A percentile compares a stretch with the other conserved stretches of the same genome.
These are phyloP conservation scores for Mycena crocata DNA, from an alignment of 768 basidiomycete genomes.

Conservation along the genomic window DNA sequence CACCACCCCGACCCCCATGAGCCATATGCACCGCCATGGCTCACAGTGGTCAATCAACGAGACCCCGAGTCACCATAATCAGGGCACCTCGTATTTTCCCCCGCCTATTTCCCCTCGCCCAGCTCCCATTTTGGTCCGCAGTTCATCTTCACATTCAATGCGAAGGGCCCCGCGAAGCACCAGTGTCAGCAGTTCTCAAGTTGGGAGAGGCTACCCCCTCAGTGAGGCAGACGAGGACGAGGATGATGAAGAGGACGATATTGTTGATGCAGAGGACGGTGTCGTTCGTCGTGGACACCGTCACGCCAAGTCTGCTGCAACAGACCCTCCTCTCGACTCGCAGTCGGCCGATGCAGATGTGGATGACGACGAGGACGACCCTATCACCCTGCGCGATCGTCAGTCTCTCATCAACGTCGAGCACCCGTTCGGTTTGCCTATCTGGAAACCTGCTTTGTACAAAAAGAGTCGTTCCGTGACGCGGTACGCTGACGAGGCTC, in stretches of 20 bases:
- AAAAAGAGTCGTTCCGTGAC: constrained; percentile 97
- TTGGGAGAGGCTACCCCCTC: constrained; percentile 61
- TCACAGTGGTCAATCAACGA: constrained; percentile 71
- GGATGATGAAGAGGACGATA: constrained; percentile 50
- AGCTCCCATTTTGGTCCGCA: constrained; percentile 58
- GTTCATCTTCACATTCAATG: constrained; percentile 63
- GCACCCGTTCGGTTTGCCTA: constrained; percentile 98
- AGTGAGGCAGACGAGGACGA: constrained; percentile 67
- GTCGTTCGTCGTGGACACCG: constrained; percentile 38
- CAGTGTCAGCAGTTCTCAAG: constrained; percentile 70
- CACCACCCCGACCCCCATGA: constrained; percentile 59
- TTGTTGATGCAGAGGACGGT: constrained; percentile 40
- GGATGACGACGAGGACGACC: constrained; percentile 72
- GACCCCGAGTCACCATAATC: constrained; percentile 72
- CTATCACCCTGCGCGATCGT: constrained; percentile 92
- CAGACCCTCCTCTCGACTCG: constrained; percentile 45
- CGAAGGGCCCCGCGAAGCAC: constrained; percentile 66
- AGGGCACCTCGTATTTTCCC: constrained; percentile 76
- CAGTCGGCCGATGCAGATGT: constrained; percentile 53
- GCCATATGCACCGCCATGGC: constrained; percentile 56
- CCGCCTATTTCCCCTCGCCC: constrained; percentile 59
- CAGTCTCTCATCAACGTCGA: constrained; percentile 99
- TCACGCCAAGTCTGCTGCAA: constrained; percentile 58
- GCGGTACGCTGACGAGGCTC: constrained; percentile 93
- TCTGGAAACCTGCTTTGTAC: constrained; percentile 99